Percentiles rank a stretch among this genome's conserved stretches.
phyloP scores from a whole-genome alignment of 768 basidiomycete genomes.

The Podaxis sp. region DNA sequence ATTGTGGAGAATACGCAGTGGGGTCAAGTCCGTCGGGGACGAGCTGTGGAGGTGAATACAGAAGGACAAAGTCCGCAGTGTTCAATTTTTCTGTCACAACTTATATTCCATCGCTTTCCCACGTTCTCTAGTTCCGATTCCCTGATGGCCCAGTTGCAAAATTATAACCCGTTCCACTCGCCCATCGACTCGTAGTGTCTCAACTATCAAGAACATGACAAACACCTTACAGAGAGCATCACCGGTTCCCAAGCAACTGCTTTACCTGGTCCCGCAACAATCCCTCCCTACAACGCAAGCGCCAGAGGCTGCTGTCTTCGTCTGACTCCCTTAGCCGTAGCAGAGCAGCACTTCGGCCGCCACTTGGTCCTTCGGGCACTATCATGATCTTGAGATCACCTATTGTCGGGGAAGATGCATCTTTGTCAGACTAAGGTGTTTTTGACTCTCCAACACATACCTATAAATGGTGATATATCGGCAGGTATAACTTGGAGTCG shows the following conservation, averaged over 20 bases:
- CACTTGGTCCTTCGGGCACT: conserved; percentile 21
- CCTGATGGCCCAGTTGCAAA: not conserved
- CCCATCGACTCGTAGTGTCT: not conserved
- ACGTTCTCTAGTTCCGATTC: conserved; percentile 13
- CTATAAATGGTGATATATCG: conserved; percentile 59
- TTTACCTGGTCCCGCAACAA: conserved; percentile 44
- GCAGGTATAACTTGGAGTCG: conserved; percentile 51
- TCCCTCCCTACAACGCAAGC: conserved; percentile 52
- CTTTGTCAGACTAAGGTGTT: conserved; percentile 13
- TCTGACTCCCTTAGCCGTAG: conserved; percentile 62
- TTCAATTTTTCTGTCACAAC: conserved; percentile 11
- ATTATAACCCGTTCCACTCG: not conserved
- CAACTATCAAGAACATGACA: not conserved
- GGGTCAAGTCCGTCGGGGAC: conserved; percentile 11
- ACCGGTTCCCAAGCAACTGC: conserved; percentile 27
- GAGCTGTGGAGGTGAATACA: not conserved
- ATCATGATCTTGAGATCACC: conserved; percentile 68
- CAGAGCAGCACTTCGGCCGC: conserved; percentile 27
- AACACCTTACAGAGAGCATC: not conserved
- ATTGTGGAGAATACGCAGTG: conserved; percentile 29
- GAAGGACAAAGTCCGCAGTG: conserved; percentile 8
- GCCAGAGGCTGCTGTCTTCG: conserved; percentile 74
- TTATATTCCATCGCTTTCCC: conserved; percentile 17
- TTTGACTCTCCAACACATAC: conserved; percentile 30
- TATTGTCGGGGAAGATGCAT: conserved; percentile 25